Evolutionary conservation across 2,329 filamentous ascomycete genomes (phyloP), one percentile per base, ranked within the genome.

Genomic region (Ophiostoma sp.): DNA sequence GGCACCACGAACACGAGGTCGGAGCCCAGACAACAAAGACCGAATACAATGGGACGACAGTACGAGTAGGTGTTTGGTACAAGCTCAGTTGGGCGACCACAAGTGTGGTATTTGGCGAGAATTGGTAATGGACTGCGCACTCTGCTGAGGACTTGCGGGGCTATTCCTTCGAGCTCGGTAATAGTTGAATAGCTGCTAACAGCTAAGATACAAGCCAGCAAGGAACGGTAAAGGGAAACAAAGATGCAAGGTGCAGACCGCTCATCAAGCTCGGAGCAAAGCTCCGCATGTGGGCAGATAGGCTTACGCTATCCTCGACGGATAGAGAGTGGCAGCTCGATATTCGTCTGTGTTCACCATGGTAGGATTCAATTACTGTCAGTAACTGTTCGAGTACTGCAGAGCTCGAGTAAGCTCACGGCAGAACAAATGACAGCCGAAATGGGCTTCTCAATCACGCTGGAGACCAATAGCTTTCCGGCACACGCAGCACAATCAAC

Each of bases 1-100:
- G 67, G 64, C 41, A 44, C 64, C 67, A 64, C 64, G 64, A 68
- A 68, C 67, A 68, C 67, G 67, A 68, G 52, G 27, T 65, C 12
- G 40, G n/a, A 27, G 27, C 27, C 27, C 44, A 64, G 47, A 65
- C 9, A 44, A 6, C 42, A 52, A 14, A 40, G 49, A 40, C 52
- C 38, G 9, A 3, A 45, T 12, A 45, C 42, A 45, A 45, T 45
- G 42, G 14, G 9, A 27, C 27, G 27, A 27, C 27, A 27, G 27
- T 27, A 27, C 1, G 27, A 27, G 27, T 27, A 27, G 27, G 27
- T 27, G 27, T 27, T 27, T 27, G 27, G 27, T 27, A 27, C 27
- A 27, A 27, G 27, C 27, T 2, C 27, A 27, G 27, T 27, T 27
- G 2, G 27, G 27, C 2, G 27, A 27, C 27, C 2, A 27, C 27